Evolutionary conservation across 192 early-diverging fungal species (phyloP), one percentile per base, ranked within the genome.

Genomic region (Mortierella hygrophila): DNA sequence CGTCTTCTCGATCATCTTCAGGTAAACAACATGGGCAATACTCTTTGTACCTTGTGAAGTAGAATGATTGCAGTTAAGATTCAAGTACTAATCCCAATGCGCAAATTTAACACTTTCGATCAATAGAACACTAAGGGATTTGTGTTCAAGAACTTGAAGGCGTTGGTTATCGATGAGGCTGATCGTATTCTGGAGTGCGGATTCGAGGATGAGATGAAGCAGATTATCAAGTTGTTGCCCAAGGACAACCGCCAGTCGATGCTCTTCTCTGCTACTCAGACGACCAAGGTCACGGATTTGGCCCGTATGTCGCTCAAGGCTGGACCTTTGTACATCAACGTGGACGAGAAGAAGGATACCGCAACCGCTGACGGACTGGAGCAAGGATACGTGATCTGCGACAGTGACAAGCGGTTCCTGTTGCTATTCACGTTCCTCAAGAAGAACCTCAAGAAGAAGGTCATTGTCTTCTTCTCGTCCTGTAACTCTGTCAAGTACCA

Each of bases 201-300:
- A 68, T 99, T 99, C 89, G 98, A 99, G 88, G 96, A 97, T 72
- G 98, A 99, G 89, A 99, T 99, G 98, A 96, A 96, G 81, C 96
- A 97, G 81, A 99, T 99, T 77, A 93, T 99, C 87, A 97, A 97
- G 88, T 91, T 98, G 68, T 90, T 99, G 73, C 98, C 98, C 23
- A 92, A 89, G 87, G 89, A 91, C 83, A 96, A 95, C 76, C 97
- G 99, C 76, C 99, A 99, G 88, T 96, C 97, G 40, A 96, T 99
- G 97, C 92, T 99, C 55, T 99, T 99, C 87, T 99, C 99, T 40
- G 99, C 99, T 40, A 99, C 99, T 15, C 98, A 99, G 89, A 99
- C 99, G 2, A 99, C 98, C 65, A 99, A 99, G 91, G 98, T 99
- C 73, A 95, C 96, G 80, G 99, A 99, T 88, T 92, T 99, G 23